Base-by-base conservation (phyloP, 257 asterid species). In the Forsythia suspensa region DNA sequence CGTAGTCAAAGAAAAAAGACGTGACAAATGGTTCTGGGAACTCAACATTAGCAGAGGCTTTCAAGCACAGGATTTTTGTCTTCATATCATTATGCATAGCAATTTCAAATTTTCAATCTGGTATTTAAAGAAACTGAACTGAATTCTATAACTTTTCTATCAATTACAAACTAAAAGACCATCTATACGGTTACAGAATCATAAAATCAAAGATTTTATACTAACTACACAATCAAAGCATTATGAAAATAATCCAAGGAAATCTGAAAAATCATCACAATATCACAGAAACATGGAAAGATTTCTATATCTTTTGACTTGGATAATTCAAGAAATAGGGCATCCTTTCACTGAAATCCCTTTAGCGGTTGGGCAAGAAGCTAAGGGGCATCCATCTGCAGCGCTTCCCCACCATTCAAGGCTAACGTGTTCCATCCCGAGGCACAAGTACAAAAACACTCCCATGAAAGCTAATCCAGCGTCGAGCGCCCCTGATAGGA, bases 381-480 rank as follows among this genome's bases (percentile, higher is more conserved):
- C 97, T 85, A 94, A 81, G 11, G 97, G 88, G 78, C 98, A 94
- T 43, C 91, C 96, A 76, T 94, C 98, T 10, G 86, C 86, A 0
- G 75, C 82, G 75, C 90, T 92, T 71, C 98, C 97, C 98, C 98
- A 94, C 97, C 98, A 92, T 43, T 86, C 88, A 24, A 94, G 93
- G 82, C 88, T 87, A 71, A 89, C 52, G 69, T 91, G 89, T 74
- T 76, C 80, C 88, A 88, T 88, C 18, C 89, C 98, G 41, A 94
- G 80, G 77, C 94, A 92, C 77, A 94, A 41, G 80, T 94, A 94
- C 73, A 92, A 72, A 37, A 92, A 77, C 59, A 94, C 96, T 1
- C 97, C 98, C 98, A 91, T 94, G 86, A 94, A 94, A n/a, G 98
- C 97, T 57, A 94, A 84, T 43, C 98, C 98, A 3, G 98, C 94